Evolutionary conservation across 345 rosid species (phyloP).

Genomic region (Iberis pinnata): DNA sequence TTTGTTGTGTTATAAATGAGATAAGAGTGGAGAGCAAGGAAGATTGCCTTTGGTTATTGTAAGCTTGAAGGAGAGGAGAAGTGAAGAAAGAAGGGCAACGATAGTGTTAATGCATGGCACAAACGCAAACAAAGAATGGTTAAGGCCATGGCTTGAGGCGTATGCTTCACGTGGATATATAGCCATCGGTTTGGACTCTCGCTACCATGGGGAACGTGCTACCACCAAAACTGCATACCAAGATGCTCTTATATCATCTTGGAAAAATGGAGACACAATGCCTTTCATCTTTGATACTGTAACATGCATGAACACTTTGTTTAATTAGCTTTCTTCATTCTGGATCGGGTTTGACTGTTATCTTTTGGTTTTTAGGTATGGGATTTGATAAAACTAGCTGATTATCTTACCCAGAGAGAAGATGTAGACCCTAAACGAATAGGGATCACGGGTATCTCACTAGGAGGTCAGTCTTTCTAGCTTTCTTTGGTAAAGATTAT

Average conservation of each 20-base stretch:
- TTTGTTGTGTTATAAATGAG: constrained; percentile 5
- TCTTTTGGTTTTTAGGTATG: constrained; percentile 49
- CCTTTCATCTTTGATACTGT: constrained; percentile 89
- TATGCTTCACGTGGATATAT: constrained; percentile 88
- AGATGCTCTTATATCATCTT: constrained; percentile 78
- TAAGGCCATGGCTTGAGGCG: constrained; percentile 88
- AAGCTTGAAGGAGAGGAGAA: constrained; percentile 42
- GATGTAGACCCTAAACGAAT: constrained; percentile 71
- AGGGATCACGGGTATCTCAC: constrained; percentile 87
- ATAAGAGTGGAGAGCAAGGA: constrained; percentile 67
- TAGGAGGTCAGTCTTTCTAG: constrained; percentile 59
- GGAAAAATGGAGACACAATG: constrained; percentile 81
- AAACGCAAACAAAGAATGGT: constrained; percentile 71
- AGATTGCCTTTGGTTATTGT: constrained; percentile 58
- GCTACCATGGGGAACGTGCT: constrained; percentile 91
- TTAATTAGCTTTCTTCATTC: neutral
- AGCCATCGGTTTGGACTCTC: constrained; percentile 76
- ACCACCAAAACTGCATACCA: constrained; percentile 46
- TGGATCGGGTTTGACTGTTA: too few relatives aligned
- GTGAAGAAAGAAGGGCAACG: constrained; percentile 49
- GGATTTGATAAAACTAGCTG: constrained; percentile 88
- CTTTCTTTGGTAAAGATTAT: neutral
- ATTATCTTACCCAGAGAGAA: constrained; percentile 63
- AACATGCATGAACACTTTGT: too few relatives aligned
- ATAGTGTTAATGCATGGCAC: constrained; percentile 85